Evolutionary conservation across 2,329 filamentous ascomycete species (phyloP).

Genomic region (Exophiala sp.): DNA sequence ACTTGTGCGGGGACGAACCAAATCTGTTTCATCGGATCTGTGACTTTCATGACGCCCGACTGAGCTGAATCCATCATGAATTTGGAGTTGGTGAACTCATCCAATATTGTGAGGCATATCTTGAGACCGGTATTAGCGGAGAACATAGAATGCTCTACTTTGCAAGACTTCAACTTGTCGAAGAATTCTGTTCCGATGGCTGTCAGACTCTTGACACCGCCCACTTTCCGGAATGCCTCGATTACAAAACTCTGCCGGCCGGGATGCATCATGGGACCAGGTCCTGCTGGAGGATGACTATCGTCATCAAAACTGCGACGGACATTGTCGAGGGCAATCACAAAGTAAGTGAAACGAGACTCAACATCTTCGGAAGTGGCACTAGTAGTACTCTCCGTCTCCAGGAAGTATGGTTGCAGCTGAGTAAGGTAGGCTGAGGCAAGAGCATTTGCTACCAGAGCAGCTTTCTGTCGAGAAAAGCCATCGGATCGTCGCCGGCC

Average conservation of each 20-base stretch:
- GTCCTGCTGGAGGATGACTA: constrained; percentile 10
- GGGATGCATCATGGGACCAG: constrained; percentile 5
- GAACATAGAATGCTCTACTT: constrained; percentile 43
- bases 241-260: constrained; percentile 65
- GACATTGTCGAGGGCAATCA: constrained; percentile 65
- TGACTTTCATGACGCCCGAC: constrained; percentile 52
- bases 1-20: constrained; percentile 70
- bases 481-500: constrained; percentile 69
- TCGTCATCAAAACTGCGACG: constrained; percentile 50
- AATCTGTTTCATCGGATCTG: constrained; percentile 56
- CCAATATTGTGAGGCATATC: constrained; percentile 66
- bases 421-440: constrained; percentile 68
- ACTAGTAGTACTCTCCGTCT: constrained; percentile 32
- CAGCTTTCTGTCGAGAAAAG: constrained; percentile 59
- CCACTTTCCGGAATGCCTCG: constrained; percentile 77
- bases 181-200: constrained; percentile 68
- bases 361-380: constrained; percentile 51
- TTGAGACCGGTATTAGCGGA: constrained; percentile 64
- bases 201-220: constrained; percentile 71
- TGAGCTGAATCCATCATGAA: constrained; percentile 73
- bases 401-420: constrained; percentile 51
- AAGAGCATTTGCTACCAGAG: constrained; percentile 63
- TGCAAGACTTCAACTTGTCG: constrained; percentile 51
- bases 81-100: constrained; percentile 71
- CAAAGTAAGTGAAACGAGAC: constrained; percentile 72